Evolutionary conservation across 352 stramenopile genomes (phyloP).

Genomic region (Pythium folliculosum): DNA sequence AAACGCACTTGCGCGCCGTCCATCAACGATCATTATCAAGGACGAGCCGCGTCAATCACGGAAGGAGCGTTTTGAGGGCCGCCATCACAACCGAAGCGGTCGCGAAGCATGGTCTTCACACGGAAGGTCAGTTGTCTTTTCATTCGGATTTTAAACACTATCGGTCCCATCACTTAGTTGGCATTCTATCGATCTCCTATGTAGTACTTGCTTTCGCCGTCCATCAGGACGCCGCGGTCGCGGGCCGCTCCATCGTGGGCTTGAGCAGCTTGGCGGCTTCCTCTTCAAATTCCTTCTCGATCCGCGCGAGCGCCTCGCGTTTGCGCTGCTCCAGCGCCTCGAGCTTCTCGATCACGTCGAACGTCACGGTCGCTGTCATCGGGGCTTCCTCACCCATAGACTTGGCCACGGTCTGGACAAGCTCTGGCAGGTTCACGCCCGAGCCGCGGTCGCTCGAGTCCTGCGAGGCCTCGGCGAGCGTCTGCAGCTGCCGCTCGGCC

Average conservation of each 20-base stretch:
- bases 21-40: too few relatives aligned
- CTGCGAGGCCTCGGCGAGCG: neutral
- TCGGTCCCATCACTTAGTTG: too few relatives aligned
- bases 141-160: too few relatives aligned
- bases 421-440: slow-evolving; percentile 12
- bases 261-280: slow-evolving; percentile 18
- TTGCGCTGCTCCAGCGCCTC: slow-evolving; percentile 24
- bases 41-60: too few relatives aligned
- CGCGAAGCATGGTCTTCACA: too few relatives aligned
- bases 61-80: too few relatives aligned
- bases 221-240: slow-evolving; percentile 12
- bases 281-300: slow-evolving; percentile 31
- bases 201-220: neutral
- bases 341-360: slow-evolving; percentile 22
- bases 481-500: slow-evolving; percentile 37
- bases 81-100: too few relatives aligned
- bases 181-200: too few relatives aligned
- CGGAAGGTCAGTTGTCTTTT: too few relatives aligned
- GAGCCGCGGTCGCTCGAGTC: slow-evolving; percentile 1
- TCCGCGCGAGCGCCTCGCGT: slow-evolving; percentile 13
- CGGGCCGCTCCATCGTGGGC: slow-evolving; percentile 12
- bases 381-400: slow-evolving; percentile 17
- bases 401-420: slow-evolving; percentile 12
- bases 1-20: too few relatives aligned
- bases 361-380: slow-evolving; percentile 15